Evolutionary conservation across 2,329 filamentous ascomycete species (phyloP).

Genomic region (Triangularia setosa): DNA sequence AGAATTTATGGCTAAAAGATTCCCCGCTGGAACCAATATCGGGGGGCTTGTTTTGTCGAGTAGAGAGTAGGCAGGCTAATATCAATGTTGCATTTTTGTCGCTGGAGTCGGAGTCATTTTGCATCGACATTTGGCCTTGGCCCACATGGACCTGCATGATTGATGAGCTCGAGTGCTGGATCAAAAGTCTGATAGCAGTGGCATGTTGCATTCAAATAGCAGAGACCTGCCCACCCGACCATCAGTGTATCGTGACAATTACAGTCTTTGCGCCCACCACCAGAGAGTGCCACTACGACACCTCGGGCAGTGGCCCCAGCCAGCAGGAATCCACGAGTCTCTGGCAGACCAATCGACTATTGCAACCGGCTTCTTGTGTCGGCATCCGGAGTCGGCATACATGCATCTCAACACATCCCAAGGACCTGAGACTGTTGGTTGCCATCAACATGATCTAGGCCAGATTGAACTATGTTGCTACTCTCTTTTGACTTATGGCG

Average conservation of each 20-base stretch:
- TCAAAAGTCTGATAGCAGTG: background rate
- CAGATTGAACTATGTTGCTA: too few species aligned
- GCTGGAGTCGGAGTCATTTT: background rate
- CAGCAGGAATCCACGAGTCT: too few species aligned
- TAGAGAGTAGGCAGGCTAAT: constrained; percentile 1
- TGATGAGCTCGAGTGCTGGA: background rate
- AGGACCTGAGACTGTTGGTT: too few species aligned
- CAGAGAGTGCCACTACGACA: too few species aligned
- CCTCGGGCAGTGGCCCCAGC: too few species aligned
- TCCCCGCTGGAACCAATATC: constrained; percentile 2
- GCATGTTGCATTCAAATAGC: constrained; percentile 5
- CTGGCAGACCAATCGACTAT: too few species aligned
- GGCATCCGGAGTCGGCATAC: too few species aligned
- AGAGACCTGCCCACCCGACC: background rate
- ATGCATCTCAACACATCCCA: too few species aligned
- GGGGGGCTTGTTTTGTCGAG: background rate
- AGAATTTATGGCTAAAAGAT: constrained; percentile 6
- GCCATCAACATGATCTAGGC: too few species aligned
- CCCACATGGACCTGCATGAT: background rate
- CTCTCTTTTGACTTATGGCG: too few species aligned
- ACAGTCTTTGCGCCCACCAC: background rate
- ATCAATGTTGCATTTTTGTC: background rate
- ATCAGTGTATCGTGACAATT: background rate
- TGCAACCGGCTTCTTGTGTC: too few species aligned
- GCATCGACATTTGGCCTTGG: background rate